Percentiles rank a stretch among this genome's conserved stretches.
These are phyloP conservation scores for Thalassiosira profunda DNA, from an alignment of 108 stramenopile species.

Conservation along the genomic window DNA sequence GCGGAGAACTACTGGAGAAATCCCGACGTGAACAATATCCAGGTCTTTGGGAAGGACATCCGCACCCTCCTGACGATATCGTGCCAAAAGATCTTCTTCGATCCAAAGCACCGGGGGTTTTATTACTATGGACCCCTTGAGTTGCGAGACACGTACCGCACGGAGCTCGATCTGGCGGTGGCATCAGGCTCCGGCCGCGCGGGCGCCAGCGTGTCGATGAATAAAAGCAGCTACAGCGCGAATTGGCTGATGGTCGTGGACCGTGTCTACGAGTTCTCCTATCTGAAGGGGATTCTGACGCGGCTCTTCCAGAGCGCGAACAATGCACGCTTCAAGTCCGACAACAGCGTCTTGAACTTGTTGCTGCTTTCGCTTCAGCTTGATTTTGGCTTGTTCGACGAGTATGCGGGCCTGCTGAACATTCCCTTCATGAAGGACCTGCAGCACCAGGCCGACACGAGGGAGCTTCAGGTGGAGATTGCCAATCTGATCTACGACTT, in stretches of 20 bases:
- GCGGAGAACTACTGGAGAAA: constrained; percentile 49
- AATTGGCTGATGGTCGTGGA: constrained; percentile 36
- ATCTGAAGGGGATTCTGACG: constrained; percentile 42
- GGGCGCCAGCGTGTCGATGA: constrained; percentile 26
- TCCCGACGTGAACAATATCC: constrained; percentile 56
- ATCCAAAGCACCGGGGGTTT: constrained; percentile 42
- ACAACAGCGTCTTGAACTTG: constrained; percentile 54
- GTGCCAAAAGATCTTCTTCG: constrained; percentile 60
- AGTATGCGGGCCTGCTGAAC: constrained; percentile 50
- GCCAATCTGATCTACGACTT: constrained; percentile 57
- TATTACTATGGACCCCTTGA: constrained; percentile 60
- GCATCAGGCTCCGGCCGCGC: constrained; percentile 27
- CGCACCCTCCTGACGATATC: constrained; percentile 46
- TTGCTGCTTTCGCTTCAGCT: constrained; percentile 50
- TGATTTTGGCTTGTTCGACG: constrained; percentile 56
- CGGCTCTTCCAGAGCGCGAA: constrained; percentile 32
- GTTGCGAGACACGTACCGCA: constrained; percentile 25
- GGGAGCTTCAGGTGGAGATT: constrained; percentile 56
- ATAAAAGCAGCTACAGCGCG: constrained; percentile 5
- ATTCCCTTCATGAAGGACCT: constrained; percentile 55
- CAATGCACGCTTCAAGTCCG: constrained; percentile 42
- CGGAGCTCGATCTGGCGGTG: constrained; percentile 54
- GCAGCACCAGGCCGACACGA: constrained; percentile 52
- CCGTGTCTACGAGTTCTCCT: constrained; percentile 54
- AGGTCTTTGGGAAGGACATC: constrained; percentile 57